These are phyloP conservation scores for Fusarium sp. DNA, from an alignment of 2,329 filamentous ascomycete species.

Conservation along the genomic window DNA sequence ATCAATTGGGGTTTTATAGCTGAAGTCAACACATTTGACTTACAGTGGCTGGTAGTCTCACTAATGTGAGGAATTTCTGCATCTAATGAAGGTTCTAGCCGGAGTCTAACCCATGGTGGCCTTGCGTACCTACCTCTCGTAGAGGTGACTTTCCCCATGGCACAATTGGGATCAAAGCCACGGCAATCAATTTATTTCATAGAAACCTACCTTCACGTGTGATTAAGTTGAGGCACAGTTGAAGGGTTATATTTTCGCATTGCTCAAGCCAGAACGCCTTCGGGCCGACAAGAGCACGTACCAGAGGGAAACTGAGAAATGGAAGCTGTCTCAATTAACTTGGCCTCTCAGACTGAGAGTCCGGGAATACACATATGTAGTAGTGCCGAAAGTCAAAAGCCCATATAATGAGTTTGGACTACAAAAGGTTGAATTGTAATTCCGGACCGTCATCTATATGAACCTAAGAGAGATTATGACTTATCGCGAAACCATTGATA, in stretches of 20 bases:
- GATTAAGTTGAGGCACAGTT: not conserved
- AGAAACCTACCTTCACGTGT: not conserved
- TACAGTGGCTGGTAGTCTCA: not conserved
- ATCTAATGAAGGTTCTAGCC: not conserved
- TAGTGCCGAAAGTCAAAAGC: not conserved
- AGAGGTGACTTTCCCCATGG: constrained; percentile 1
- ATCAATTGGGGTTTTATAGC: not conserved
- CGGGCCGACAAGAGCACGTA: not conserved
- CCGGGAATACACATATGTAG: not conserved
- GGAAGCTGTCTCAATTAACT: not conserved
- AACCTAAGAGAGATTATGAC: not conserved
- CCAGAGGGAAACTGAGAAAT: not conserved
- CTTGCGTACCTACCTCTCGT: constrained; percentile 13
- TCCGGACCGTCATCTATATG: not conserved
- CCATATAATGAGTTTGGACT: not conserved
- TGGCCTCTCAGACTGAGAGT: not conserved
- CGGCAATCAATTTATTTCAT: not conserved
- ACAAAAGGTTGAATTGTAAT: not conserved
- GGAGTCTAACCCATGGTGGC: not conserved
- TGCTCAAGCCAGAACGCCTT: not conserved
- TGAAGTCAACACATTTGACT: not conserved
- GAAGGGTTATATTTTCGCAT: constrained; percentile 2
- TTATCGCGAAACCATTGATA: not conserved
- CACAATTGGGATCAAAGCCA: not conserved
- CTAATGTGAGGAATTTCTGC: not conserved